Percentiles rank a stretch among this genome's conserved stretches.
Evolutionary conservation across 768 basidiomycete species (phyloP).

Genomic region (Mycena pura): DNA sequence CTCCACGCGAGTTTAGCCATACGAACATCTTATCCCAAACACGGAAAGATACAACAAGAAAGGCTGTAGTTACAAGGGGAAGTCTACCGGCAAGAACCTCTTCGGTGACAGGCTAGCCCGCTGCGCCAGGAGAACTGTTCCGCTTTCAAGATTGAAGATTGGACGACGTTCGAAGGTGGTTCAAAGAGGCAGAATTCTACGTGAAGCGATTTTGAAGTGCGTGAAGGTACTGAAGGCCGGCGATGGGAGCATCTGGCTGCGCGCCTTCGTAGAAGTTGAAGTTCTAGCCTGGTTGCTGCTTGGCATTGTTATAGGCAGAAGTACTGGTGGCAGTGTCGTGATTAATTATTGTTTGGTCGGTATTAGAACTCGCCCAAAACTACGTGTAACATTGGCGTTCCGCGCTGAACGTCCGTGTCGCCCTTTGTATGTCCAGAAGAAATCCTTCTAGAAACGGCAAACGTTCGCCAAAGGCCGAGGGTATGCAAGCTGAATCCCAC

Average conservation of each 20-base stretch:
- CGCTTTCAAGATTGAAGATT: conserved; percentile 10
- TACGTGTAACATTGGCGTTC: conserved; percentile 9
- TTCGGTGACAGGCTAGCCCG: conserved; percentile 2
- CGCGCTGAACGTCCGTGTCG: not conserved
- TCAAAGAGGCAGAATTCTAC: not conserved
- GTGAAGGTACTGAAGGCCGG: too few species aligned
- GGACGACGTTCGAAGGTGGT: not conserved
- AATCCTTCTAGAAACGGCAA: conserved; percentile 13
- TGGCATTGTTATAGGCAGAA: too few species aligned
- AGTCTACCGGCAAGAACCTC: conserved; percentile 1
- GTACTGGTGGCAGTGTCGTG: too few species aligned
- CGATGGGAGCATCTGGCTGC: too few species aligned
- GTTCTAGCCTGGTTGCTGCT: not conserved
- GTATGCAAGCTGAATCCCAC: conserved; percentile 45
- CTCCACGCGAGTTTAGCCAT: not conserved
- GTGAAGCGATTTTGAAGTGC: not conserved
- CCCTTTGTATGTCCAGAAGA: conserved; percentile 26
- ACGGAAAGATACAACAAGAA: conserved; percentile 4
- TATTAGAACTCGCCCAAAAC: not conserved
- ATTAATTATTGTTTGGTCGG: not conserved
- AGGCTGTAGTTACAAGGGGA: not conserved
- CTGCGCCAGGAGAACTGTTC: conserved; percentile 7
- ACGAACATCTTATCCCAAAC: conserved; percentile 5
- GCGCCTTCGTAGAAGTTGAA: not conserved
- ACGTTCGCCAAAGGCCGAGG: conserved; percentile 11